Base-by-base conservation (phyloP, 2,329 filamentous ascomycete species). In the Aaosphaeria arxii region DNA sequence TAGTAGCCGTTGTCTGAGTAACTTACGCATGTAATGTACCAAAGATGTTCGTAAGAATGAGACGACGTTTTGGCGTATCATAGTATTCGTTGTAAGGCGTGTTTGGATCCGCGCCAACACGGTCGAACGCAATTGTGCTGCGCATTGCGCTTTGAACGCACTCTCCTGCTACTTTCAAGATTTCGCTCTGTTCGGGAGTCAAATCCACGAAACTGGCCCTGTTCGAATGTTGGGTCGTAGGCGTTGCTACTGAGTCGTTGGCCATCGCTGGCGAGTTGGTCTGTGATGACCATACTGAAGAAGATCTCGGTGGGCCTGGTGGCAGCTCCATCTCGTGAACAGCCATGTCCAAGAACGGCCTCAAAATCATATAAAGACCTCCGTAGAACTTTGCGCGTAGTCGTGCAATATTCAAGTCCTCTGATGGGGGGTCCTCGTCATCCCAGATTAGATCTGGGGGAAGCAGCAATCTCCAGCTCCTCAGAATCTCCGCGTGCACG, bases 301-400 rank as follows among this genome's bases (percentile, higher is more conserved):
- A 9, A 17, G 48, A 47, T 73, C 45, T 86, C 67, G 51, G 64
- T 46, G 52, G 33, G 28, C 31, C 46, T 11, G 62, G 63, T 11
- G 65, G 69, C 28, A 67, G 58, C 44, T 70, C 63, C 54, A 74
- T 72, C 45, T 74, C 73, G 52, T 84, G 79, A 2, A 85, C 74
- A 2, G 79, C 80, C 47, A 82, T 77, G 56, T 82, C 80, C 17
- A 87, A 70, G 50, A 92, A 90, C 1, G 89, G 89, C 28, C 94
- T 83, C 66, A 94, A 88, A 29, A 92, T 91, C 63, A 97, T 91
- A 53, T 95, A 91, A 55, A 87, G 83, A 0, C 90, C 91, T 17
- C 94, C 94, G 77, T 92, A 97, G 70, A 94, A 97, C 69, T 99
- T 97, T 11, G 89, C 94, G 39, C 92, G 85, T 52, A 97, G 77